A percentile compares a stretch with the other conserved stretches of the same genome.
phyloP scores from a whole-genome alignment of 208 protist species.

The Leptomonas seymouri region DNA sequence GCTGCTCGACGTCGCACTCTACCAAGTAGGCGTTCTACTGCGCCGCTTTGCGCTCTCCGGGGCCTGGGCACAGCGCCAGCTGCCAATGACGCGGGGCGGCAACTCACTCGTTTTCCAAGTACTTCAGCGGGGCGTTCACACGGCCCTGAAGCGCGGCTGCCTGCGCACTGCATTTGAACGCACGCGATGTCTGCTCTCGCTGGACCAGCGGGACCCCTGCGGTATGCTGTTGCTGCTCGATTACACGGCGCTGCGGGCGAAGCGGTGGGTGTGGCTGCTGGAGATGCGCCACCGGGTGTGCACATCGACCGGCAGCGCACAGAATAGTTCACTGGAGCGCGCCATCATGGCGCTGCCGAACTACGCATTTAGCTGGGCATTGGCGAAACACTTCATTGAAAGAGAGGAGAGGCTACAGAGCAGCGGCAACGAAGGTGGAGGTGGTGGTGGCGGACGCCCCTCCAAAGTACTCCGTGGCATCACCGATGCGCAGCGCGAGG shows the following conservation, averaged over 20 bases:
- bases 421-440: conserved; percentile 3
- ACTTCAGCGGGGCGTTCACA: conserved; percentile 64
- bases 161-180: conserved; percentile 75
- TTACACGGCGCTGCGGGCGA: conserved; percentile 77
- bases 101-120: conserved; percentile 65
- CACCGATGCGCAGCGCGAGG: conserved; percentile 33
- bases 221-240: conserved; percentile 72
- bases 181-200: conserved; percentile 69
- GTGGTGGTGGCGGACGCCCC: conserved; percentile 12
- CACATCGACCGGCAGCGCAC: not conserved
- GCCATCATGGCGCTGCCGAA: conserved; percentile 53
- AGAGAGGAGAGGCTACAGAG: conserved; percentile 35
- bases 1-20: conserved; percentile 79
- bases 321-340: conserved; percentile 27
- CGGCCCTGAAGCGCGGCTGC: conserved; percentile 73
- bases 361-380: conserved; percentile 79
- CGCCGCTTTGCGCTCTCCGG: conserved; percentile 55
- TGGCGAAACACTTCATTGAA: conserved; percentile 78
- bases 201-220: conserved; percentile 69
- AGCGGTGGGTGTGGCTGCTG: conserved; percentile 86
- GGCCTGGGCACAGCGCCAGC: conserved; percentile 55
- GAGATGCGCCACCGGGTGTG: conserved; percentile 36
- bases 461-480: conserved; percentile 68
- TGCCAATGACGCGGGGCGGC: conserved; percentile 35
- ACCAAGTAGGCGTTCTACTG: conserved; percentile 74